These are phyloP conservation scores for Endoconidiophora laricicola DNA, from an alignment of 2,329 filamentous ascomycete species.

Conservation along the genomic window DNA sequence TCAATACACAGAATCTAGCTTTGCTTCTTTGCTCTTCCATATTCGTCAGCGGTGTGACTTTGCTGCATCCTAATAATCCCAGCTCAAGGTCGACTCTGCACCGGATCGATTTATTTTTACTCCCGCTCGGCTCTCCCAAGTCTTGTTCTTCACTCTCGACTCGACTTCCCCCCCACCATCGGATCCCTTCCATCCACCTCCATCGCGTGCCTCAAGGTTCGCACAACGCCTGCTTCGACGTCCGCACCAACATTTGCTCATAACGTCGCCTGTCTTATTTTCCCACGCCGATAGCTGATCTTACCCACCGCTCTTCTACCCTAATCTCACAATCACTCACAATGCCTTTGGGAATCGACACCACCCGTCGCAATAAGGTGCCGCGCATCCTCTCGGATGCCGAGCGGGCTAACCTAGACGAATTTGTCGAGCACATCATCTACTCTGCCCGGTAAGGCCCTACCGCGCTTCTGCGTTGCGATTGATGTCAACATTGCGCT, in stretches of 20 bases:
- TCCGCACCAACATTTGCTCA: not conserved
- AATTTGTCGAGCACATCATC: conserved; percentile 86
- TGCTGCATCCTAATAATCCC: too few species aligned
- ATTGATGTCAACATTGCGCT: not conserved
- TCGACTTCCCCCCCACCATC: conserved; percentile 1
- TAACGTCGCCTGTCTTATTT: not conserved
- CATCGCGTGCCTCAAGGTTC: not conserved
- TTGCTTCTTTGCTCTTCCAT: too few species aligned
- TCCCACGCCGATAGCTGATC: not conserved
- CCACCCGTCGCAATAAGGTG: conserved; percentile 68
- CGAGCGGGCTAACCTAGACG: conserved; percentile 71
- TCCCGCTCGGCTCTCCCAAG: conserved; percentile 5
- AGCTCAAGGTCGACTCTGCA: too few species aligned
- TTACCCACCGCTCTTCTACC: not conserved
- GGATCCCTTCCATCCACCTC: not conserved
- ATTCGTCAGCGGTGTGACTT: too few species aligned
- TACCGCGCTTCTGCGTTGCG: not conserved
- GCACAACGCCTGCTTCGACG: not conserved
- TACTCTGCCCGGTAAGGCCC: conserved; percentile 68
- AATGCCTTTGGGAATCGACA: conserved; percentile 46
- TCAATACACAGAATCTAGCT: too few species aligned
- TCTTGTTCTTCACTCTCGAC: not conserved
- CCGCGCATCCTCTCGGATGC: conserved; percentile 64
- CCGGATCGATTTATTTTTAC: not conserved
- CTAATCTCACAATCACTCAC: conserved; percentile 2